phyloP scores from a whole-genome alignment of 2,329 filamentous ascomycete species.

The Colletotrichum orchidophilum region DNA sequence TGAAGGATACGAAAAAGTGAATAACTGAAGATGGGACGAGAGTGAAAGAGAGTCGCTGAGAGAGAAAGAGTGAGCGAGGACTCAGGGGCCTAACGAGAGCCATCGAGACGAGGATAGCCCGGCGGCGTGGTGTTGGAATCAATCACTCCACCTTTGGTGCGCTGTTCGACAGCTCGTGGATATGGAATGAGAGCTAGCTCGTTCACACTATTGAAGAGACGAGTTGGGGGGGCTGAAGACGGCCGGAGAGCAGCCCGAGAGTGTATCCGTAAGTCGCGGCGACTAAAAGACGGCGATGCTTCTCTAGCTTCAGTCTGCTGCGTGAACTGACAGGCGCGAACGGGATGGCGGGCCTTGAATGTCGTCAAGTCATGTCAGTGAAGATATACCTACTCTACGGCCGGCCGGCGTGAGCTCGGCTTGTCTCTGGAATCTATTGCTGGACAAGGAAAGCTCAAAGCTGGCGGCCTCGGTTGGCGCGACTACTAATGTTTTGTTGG shows the following conservation, averaged over 20 bases:
- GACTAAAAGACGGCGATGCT: neutral
- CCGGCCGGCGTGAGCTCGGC: constrained; percentile 11
- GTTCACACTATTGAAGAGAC: neutral
- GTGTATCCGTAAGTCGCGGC: neutral
- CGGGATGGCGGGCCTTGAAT: neutral
- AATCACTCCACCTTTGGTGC: constrained; percentile 24
- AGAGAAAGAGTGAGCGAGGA: neutral
- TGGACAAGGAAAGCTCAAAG: neutral
- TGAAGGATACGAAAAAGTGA: neutral
- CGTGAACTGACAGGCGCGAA: constrained; percentile 1
- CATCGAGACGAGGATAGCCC: constrained; percentile 20
- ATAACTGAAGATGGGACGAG: constrained; percentile 6
- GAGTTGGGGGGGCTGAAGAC: neutral
- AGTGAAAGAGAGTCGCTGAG: neutral
- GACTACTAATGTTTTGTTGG: neutral
- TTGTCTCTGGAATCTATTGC: neutral
- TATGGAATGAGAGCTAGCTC: neutral
- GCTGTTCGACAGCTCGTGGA: constrained; percentile 9
- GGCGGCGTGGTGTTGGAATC: neutral
- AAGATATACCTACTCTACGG: neutral
- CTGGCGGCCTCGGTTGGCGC: neutral
- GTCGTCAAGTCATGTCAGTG: neutral
- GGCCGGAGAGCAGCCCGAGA: neutral
- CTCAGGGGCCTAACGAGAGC: neutral
- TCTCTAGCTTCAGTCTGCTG: neutral